Base-by-base conservation (phyloP, 2,329 filamentous ascomycete species). In the Furcasterigmium furcatum region DNA sequence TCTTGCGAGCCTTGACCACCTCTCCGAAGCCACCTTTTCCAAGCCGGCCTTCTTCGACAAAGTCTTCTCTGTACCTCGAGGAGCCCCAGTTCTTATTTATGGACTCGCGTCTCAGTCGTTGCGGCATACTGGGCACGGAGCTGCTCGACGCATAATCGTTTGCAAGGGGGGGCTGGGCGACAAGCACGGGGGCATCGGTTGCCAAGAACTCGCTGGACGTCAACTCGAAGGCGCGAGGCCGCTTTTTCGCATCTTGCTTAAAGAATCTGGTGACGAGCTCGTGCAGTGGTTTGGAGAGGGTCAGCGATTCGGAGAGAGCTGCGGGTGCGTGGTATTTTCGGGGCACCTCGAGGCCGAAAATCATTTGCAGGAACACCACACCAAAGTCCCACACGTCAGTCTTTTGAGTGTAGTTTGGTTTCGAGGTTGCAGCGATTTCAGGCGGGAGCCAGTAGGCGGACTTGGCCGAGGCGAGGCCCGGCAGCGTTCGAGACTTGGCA, bases 331-430 rank as follows among this genome's bases (percentile, higher is more conserved):
- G 84, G 63, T 94, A 92, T 47, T 84, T 87, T 48, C 85, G 77
- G 16, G 87, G 74, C 7, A 90, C 80, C 53, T 90, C 82, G 27
- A 90, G 74, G 3, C 94, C 94, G 62, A 96, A 92, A 4, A 94
- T 79, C 90, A 97, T 96, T 62, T 99, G 92, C 32, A 96, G 66
- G 55, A 96, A 88, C 5, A 96, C 80, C 24, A 96, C 82, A 5
- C 94, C 94, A 57, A 99, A 83, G 54, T 96, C 88, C 94, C 94
- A 99, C 9, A 97, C 81, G 62, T 97, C 94, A 1, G 90, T 89
- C 63, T 96, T 96, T 57, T 79, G 79, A 2, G 79, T 83, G 67
- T 85, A 74, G 63, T 86, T 73, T 24, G 76, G 76, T 22, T 79
- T 84, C 48, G 77, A 80, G 1, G 73, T 76, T 39, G 71, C 77